Conservation (phyloP, 257 asterid species). For the Solanum corneliomulleri region DNA sequence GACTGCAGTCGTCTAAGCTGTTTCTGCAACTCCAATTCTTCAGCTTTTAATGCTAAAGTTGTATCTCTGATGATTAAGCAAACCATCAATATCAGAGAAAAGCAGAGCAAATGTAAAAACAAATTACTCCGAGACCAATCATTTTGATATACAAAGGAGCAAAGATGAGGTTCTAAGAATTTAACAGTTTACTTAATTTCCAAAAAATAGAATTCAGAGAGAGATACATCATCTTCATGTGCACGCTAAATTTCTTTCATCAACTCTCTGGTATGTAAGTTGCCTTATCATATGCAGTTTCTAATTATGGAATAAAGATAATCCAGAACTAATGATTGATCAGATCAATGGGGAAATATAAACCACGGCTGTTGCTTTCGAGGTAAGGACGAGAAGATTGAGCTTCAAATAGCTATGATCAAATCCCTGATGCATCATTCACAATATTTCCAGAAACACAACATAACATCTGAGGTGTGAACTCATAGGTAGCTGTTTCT, state of each 20-base stretch:
- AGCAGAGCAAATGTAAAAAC: background rate
- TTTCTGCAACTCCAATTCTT: slow-evolving; percentile 87
- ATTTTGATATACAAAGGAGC: background rate
- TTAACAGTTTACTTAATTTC: background rate
- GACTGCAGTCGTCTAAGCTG: slow-evolving; percentile 74
- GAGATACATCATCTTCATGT: background rate
- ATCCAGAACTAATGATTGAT: background rate
- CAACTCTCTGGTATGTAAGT: background rate
- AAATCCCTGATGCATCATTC: background rate
- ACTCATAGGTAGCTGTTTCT: background rate
- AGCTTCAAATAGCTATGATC: background rate
- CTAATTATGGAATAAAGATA: background rate
- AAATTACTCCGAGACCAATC: background rate
- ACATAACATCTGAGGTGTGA: background rate
- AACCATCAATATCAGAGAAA: slow-evolving; percentile 11
- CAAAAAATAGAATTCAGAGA: background rate
- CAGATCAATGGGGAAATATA: background rate
- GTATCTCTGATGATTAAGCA: slow-evolving; percentile 56
- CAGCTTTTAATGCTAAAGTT: slow-evolving; percentile 69
- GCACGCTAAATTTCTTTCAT: background rate
- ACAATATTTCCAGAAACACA: background rate
- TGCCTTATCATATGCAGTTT: background rate
- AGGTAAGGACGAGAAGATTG: background rate
- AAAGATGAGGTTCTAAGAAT: background rate
- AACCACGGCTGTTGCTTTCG: background rate